Evolutionary conservation across 116 monocot genomes (phyloP), one percentile per base, ranked within the genome.

Genomic region (Cymodocea nodosa): DNA sequence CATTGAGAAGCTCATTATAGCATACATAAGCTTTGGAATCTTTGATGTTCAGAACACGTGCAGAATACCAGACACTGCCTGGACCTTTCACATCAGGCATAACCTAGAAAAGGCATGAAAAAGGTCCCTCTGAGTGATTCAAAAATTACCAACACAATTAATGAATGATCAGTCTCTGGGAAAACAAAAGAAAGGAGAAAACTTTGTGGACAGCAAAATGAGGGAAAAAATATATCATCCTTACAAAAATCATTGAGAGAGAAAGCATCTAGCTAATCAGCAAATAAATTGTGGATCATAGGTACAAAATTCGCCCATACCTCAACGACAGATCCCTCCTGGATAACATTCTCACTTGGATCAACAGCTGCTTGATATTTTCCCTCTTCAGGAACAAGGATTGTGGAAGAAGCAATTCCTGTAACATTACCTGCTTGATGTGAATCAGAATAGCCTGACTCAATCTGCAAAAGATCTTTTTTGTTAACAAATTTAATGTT

Each of bases 291-390:
- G 44, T 44, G 11, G 30, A 11, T 11, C 44, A 11, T 44, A 44
- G 0, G 11, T 11, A 44, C 11, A 44, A 1, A 44, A 44, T 44
- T 44, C 3, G 6, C 44, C 44, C 54, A 55, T 77, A 91, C 92
- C 92, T 91, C 98, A 75, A 97, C 91, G 71, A 76, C 70, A 56
- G 84, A 78, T 64, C 85, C 91, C 70, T 89, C 82, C 65, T 79
- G 60, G 36, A 98, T 82, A 63, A 51, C 63, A 76, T 71, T 81
- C 52, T 74, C 78, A 35, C 53, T 80, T 3, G 35, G 35, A 78
- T 51, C 74, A 61, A 35, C 59, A 39, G 15, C 37, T n/a, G 35
- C 53, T 60, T 34, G 52, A 67, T 75, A 75, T 50, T 58, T 66
- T 67, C 65, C 68, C 71, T 17, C 58, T 53, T 49, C 70, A 77